Evolutionary conservation across 2,329 filamentous ascomycete species (phyloP), one percentile per base, ranked within the genome.

Genomic region (Pseudogymnoascus verrucosus): DNA sequence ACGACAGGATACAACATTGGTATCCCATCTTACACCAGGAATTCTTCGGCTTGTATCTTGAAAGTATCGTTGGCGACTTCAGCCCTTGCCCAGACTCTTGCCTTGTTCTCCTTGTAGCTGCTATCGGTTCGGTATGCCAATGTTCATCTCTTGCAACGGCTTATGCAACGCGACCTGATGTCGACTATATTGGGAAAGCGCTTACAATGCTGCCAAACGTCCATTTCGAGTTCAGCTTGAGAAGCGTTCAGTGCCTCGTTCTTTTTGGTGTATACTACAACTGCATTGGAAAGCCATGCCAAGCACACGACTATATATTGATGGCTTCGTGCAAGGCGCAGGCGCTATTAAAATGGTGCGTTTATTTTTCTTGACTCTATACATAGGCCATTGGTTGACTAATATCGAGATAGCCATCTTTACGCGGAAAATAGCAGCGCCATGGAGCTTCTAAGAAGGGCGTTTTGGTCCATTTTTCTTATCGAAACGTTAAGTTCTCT

Each of bases 71-170:
- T 1, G 67, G 67, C 16, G 26, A 64, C 1, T 63, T 71, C n/a
- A 60, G 28, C 8, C 67, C 69, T 14, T 66, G 65, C 3, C 65
- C 68, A 5, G 65, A 69, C 21, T 66, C 66, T 16, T 74, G 68
- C 61, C 66, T 73, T 8, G 68, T 66, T 23, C 67, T 74, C 37
- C 62, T 72, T 8, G 69, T 74, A 7, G 67, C 69, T n/a, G 71
- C 71, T 11, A 67, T 72, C 26, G 72, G 72, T 14, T 64, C 66
- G 11, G 39, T 72, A 3, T 65, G 59, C 1, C 67, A 64, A 67
- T 63, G 64, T 64, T 37, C 62, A 42, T 47, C 64, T 59, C 47
- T 65, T 37, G 26, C 40, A 37, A n/a, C 39, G 16, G 39, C 39
- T 42, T 42, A 42, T 21, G 16, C 39, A 42, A 42, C 39, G 31